A percentile compares a stretch with the other conserved stretches of the same genome.
Evolutionary conservation across 352 stramenopile genomes (phyloP).

Genomic region (Saprolegnia parasitica): DNA sequence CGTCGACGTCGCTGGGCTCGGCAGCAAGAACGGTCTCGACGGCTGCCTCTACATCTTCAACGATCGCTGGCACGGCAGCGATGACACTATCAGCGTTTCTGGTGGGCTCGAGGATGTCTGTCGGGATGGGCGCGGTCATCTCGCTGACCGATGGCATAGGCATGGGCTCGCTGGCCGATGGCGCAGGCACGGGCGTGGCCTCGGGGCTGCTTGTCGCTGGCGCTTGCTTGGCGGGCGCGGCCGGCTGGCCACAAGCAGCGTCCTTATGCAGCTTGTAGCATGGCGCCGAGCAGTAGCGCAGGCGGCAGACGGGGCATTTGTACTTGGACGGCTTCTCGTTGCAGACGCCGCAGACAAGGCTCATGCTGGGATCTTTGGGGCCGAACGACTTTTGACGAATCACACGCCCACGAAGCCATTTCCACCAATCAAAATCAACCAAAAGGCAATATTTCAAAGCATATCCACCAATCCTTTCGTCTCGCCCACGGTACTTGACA

Average conservation of each 20-base stretch:
- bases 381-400: background rate
- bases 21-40: too few relatives aligned
- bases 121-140: too few relatives aligned
- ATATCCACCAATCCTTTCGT: background rate
- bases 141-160: too few relatives aligned
- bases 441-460: background rate
- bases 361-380: background rate
- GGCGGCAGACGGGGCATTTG: slow-evolving; percentile 70
- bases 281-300: slow-evolving; percentile 63
- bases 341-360: slow-evolving; percentile 46
- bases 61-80: too few relatives aligned
- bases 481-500: background rate
- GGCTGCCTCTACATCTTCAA: too few relatives aligned
- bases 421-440: background rate
- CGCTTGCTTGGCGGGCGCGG: too few relatives aligned
- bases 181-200: too few relatives aligned
- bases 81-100: too few relatives aligned
- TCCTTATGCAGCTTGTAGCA: slow-evolving; percentile 84
- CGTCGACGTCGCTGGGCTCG: too few relatives aligned
- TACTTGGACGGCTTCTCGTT: slow-evolving; percentile 59
- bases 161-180: too few relatives aligned
- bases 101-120: too few relatives aligned
- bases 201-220: too few relatives aligned
- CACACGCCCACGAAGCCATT: background rate
- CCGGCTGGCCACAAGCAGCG: slow-evolving; percentile 40